Evolutionary conservation across 1,139 yeast species (phyloP), one percentile per base, ranked within the genome.

Genomic region (Geotrichum klebahnii): DNA sequence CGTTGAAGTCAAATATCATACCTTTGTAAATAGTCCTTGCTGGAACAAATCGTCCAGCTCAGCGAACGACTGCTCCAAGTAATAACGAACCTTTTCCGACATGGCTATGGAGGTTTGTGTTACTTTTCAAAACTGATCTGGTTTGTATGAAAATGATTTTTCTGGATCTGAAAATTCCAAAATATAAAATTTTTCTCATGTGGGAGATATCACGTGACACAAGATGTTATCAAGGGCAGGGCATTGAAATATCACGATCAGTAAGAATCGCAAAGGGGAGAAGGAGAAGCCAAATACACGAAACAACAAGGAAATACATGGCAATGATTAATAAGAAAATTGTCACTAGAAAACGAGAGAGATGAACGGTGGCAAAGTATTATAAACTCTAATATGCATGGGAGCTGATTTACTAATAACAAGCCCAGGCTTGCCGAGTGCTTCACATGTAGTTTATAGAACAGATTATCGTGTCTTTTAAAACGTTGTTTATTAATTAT

Each of bases 41-140:
- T 78, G 79, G 55, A 84, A 81, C 44, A 94, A 77, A 64, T 92
- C 98, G 62, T 89, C 92, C 53, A 94, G 76, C 69, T 94, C 99
- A 0, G 96, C 96, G 62, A 92, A 90, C 6, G 90, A 81, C 61
- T 82, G 89, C 68, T 86, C 95, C 66, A 86, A 71, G 65, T 81
- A 82, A 67, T 79, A 84, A 67, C 95, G 78, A 23, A 84, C 83
- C 60, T 82, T 82, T 47, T 86, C 86, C 22, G 88, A 78, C 90
- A 83, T 84, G 43, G 24, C 16, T 33, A 6, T 40, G n/a, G n/a
- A n/a, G 12, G 12, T 31, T 5, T 31, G 34, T 5, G 14, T 31
- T 31, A 17, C 14, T 10, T 12, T n/a, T 6, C n/a, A n/a, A 14
- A n/a, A 10, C n/a, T 37, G 41, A 37, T 37, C 41, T 20, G 31